phyloP scores from a whole-genome alignment of 2,329 filamentous ascomycete species.

The Hansfordia pulvinata region DNA sequence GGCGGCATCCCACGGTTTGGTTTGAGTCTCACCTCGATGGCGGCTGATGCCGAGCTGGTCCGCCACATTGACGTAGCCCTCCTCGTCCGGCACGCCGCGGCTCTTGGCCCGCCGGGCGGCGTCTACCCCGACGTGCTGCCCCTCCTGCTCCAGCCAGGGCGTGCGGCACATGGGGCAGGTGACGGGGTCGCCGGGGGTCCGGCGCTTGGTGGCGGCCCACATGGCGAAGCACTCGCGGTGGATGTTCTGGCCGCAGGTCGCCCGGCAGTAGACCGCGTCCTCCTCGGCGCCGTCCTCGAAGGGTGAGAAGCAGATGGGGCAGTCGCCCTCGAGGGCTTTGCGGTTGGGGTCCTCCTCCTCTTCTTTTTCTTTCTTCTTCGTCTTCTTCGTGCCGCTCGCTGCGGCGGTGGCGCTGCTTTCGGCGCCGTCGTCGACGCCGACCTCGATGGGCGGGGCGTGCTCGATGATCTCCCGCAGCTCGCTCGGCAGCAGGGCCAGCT shows the following conservation, averaged over 20 bases:
- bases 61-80: conserved; percentile 51
- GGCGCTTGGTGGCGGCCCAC: conserved; percentile 35
- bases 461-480: conserved; percentile 48
- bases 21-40: conserved; percentile 31
- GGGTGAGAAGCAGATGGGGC: conserved; percentile 42
- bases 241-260: conserved; percentile 40
- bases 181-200: conserved; percentile 18
- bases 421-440: conserved; percentile 10
- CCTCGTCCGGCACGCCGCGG: conserved; percentile 22
- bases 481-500: conserved; percentile 42
- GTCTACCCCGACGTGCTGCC: no score
- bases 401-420: not conserved
- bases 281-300: conserved; percentile 22
- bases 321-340: conserved; percentile 37
- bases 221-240: conserved; percentile 38
- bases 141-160: conserved; percentile 35
- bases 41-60: conserved; percentile 42
- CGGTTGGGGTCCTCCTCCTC: conserved; percentile 21
- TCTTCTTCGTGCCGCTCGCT: no score
- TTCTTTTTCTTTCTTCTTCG: no score
- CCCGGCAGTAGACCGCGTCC: conserved; percentile 33
- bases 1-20: no score
- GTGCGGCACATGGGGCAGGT: conserved; percentile 51
- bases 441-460: conserved; percentile 34
- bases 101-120: conserved; percentile 28